A percentile compares a stretch with the other conserved stretches of the same genome.
Evolutionary conservation across 805 yeast genomes (phyloP).

Genomic region (Candida caryicola): DNA sequence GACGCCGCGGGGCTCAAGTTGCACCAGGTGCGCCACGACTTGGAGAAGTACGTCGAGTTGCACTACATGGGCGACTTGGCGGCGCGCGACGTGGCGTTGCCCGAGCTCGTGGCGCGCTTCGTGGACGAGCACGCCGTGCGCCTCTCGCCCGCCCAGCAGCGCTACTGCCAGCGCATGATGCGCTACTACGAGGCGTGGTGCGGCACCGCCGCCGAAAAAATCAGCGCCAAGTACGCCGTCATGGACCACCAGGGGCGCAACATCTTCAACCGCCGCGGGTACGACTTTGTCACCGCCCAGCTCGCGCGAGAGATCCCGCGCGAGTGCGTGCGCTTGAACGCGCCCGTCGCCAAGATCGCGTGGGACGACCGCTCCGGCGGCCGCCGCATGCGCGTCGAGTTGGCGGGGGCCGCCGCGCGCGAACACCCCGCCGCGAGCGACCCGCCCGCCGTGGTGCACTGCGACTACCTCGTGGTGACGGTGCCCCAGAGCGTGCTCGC

Average conservation of each 20-base stretch:
- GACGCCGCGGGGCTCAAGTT: constrained; percentile 28
- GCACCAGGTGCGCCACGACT: constrained; percentile 48
- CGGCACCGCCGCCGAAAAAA: constrained; percentile 64
- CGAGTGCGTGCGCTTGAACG: constrained; percentile 36
- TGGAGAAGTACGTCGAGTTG: constrained; percentile 57
- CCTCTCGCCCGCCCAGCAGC: constrained; percentile 50
- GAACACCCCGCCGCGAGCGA: constrained; percentile 29
- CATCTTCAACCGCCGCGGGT: constrained; percentile 63
- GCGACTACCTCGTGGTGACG: constrained; percentile 66
- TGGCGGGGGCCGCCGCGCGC: no score
- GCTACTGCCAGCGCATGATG: constrained; percentile 49
- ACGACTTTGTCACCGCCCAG: constrained; percentile 49
- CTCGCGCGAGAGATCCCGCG: constrained; percentile 35
- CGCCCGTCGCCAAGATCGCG: constrained; percentile 42
- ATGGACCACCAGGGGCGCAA: constrained; percentile 77
- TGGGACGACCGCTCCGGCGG: constrained; percentile 18
- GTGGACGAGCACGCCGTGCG: constrained; percentile 42
- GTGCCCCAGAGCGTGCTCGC: constrained; percentile 74
- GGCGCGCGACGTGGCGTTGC: constrained; percentile 49
- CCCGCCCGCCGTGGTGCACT: constrained; percentile 28
- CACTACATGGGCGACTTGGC: constrained; percentile 50
- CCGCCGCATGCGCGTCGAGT: constrained; percentile 1
- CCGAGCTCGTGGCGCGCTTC: constrained; percentile 48
- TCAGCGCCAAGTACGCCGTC: constrained; percentile 68
- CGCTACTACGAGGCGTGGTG: constrained; percentile 75